Percentiles rank a stretch among this genome's conserved stretches.
phyloP scores from a whole-genome alignment of 176 grass and related monocot species.

The Puccinellia tenuiflora region DNA sequence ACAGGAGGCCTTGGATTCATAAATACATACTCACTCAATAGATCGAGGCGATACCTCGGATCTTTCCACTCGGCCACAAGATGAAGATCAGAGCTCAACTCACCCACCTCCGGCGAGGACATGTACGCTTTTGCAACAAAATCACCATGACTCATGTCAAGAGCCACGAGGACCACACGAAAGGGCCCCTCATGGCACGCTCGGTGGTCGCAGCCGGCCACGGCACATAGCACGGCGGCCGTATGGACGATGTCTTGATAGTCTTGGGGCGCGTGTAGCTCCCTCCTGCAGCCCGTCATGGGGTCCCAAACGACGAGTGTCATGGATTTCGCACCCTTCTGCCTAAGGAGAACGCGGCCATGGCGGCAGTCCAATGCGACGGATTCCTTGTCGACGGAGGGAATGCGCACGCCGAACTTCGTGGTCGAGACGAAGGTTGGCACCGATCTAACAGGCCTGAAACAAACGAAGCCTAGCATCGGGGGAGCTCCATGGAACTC shows the following conservation, averaged over 20 bases:
- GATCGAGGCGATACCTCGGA: no score
- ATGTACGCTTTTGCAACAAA: neutral
- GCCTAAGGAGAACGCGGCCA: constrained; percentile 50
- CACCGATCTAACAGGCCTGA: no score
- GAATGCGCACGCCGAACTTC: neutral
- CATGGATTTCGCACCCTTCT: neutral
- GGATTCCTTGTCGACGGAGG: neutral
- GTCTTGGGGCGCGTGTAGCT: neutral
- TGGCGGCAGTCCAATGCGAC: constrained; percentile 41
- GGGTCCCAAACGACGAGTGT: neutral
- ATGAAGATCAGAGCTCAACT: neutral
- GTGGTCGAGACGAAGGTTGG: neutral
- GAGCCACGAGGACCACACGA: neutral
- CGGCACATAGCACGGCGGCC: neutral
- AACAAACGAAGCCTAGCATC: neutral
- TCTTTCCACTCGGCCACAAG: no score
- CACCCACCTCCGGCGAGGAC: neutral
- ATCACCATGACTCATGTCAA: neutral
- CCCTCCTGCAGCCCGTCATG: neutral
- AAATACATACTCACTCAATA: neutral
- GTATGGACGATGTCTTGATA: rapidly evolving
- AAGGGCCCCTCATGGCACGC: neutral
- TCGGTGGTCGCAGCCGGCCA: neutral
- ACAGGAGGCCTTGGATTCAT: neutral
- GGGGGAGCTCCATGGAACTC: neutral